Conservation (phyloP, 2,329 filamentous ascomycete species). For the Cladosporium sp. region DNA sequence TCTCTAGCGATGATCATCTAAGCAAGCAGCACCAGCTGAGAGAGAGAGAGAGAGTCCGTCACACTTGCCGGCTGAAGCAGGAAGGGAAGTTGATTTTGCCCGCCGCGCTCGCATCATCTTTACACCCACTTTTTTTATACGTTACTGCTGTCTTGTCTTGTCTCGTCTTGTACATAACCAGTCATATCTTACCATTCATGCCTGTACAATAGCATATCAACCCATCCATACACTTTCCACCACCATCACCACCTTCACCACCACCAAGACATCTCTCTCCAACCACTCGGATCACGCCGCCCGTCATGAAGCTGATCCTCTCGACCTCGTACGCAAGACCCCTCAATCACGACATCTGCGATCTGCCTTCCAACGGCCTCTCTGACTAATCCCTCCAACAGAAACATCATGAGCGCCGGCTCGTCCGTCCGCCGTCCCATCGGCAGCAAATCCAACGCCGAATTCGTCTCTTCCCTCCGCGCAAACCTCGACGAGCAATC, state of each 20-base stretch:
- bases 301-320: constrained; percentile 73
- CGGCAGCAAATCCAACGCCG: constrained; percentile 81
- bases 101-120: background rate
- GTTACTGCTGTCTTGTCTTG: no score
- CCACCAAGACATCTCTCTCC: background rate
- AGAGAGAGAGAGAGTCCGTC: constrained; percentile 1
- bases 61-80: constrained; percentile 10
- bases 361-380: no score
- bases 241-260: background rate
- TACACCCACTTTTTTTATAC: background rate
- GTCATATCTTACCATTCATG: background rate
- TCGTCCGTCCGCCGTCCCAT: constrained; percentile 76
- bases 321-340: constrained; percentile 68
- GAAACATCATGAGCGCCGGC: constrained; percentile 80
- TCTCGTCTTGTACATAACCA: background rate
- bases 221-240: background rate
- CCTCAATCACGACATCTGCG: constrained; percentile 9
- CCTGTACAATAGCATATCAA: background rate
- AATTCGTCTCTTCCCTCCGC: constrained; percentile 82
- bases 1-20: background rate
- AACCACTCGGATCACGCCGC: constrained; percentile 15
- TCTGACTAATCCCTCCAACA: no score
- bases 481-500: constrained; percentile 60
- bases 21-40: background rate
- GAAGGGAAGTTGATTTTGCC: background rate